Evolutionary conservation across 2,329 filamentous ascomycete species (phyloP), one percentile per base, ranked within the genome.

Genomic region (Aspergillus piperis): DNA sequence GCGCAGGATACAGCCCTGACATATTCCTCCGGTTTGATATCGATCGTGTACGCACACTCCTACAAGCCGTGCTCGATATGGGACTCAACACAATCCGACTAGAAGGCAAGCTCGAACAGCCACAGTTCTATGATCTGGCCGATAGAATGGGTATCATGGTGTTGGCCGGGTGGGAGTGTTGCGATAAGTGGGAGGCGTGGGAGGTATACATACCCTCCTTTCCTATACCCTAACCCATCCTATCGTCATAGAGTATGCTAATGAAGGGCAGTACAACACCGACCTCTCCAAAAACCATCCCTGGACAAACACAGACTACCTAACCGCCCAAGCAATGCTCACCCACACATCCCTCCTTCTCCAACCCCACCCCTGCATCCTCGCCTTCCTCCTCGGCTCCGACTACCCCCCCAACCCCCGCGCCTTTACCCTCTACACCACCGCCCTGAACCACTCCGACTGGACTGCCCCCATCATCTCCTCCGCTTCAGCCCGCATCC

Each of bases 111-210:
- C 83, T 86, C 68, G 86, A 88, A 65, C 86, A 88, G 7, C 83
- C 84, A 0, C 81, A 84, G 62, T 73, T 89, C 0, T 89, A 88
- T 66, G 77, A 83, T 0, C 74, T 87, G 2, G 83, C 86, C 1
- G 85, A 88, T 65, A 75, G 79, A 3, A 74, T 87, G 66, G 86
- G 86, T 0, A 66, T 88, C 38, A 87, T 89, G 84, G 71, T 88
- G 0, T 75, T 89, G 39, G 76, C 85, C 0, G 86, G 86, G 0
- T 89, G 86, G 85, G 86, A 88, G 62, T 89, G 86, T 70, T 89
- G 86, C 69, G 84, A 88, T 65, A 88, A 88, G 68, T 89, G 86
- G 86, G 86, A 89, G 67, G 83, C 81, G 0, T 89, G 85, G 85
- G 70, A 68, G 15, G 73, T 74, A 59, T 61, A 68, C 52, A 59